Conservation (phyloP, 2,329 filamentous ascomycete species). For the Thielaviopsis populi region DNA sequence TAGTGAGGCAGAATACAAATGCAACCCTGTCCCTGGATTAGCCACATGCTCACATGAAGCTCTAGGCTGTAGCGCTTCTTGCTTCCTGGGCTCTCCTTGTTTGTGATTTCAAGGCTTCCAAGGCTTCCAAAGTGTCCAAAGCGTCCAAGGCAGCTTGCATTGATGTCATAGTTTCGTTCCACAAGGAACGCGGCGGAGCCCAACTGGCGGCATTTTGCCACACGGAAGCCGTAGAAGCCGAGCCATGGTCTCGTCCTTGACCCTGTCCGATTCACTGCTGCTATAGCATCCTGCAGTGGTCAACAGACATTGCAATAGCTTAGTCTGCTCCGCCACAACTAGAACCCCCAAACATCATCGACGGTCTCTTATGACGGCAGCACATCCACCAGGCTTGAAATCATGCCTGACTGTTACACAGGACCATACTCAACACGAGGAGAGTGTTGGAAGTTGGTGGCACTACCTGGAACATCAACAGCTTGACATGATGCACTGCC, state of each 20-base stretch:
- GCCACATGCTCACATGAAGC: not conserved
- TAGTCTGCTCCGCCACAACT: too few relatives aligned
- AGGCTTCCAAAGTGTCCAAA: too few relatives aligned
- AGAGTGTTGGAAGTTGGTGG: not conserved
- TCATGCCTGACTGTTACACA: not conserved
- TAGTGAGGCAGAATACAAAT: not conserved
- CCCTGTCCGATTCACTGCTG: too few relatives aligned
- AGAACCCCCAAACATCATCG: not conserved
- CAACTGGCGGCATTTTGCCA: not conserved
- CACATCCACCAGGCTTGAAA: not conserved
- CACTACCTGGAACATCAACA: not conserved
- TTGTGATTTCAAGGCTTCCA: not conserved
- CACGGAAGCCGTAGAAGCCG: not conserved
- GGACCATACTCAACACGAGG: not conserved
- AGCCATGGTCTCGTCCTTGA: not conserved
- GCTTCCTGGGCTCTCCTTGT: not conserved
- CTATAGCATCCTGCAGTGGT: too few relatives aligned
- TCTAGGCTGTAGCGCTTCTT: not conserved
- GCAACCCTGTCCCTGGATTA: not conserved
- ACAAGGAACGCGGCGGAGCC: not conserved
- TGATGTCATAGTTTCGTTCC: not conserved
- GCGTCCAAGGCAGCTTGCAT: not conserved
- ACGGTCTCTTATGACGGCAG: not conserved
- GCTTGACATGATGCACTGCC: not conserved
- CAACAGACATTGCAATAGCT: not conserved